Evolutionary conservation across 768 basidiomycete species (phyloP), one percentile per base, ranked within the genome.

Genomic region (Gautieria morchelliformis): DNA sequence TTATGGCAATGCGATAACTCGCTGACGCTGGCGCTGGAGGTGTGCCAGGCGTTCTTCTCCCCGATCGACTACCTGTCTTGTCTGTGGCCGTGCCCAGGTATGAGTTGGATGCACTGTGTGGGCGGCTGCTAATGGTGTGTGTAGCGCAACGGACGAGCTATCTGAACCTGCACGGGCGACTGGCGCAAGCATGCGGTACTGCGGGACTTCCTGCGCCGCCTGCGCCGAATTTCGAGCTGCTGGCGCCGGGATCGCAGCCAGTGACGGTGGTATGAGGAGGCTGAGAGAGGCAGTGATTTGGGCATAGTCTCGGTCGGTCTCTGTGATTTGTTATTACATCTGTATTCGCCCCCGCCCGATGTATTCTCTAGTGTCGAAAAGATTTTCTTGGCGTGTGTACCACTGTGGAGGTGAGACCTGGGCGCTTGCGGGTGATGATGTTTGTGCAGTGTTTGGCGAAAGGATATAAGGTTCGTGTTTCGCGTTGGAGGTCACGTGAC

Each of bases 21-120:
- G 4, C 71, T 88, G 24, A 67, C 73, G 52, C 75, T 78, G 33
- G 84, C 85, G 9, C 67, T 90, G 32, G 77, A 84, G 24, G 72
- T 89, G 11, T 89, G 79, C 6, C 86, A 86, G 65, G 73, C 75
- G 0, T 79, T 89, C 57, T 70, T 88, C 27, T 64, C 75, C 10
- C 78, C 83, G 2, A 72, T 87, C 37, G 87, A 89, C 55, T 78
- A 80, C 15, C 74, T 88, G 67, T 85, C 84, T 61, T 74, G 74
- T 22, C 71, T 89, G 32, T 90, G 88, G 87, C 85, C 84, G 0
- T 86, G 83, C 65, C 64, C 71, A 55, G 80, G 84, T 85, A 63
- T 63, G 72, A 67, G 39, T 20, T 27, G 44, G 40, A 37, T 37
- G 15, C 41, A 27, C 32, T 47, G 27, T 46, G 44, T 61, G 22